These are phyloP conservation scores for Deinandra increscens DNA, from an alignment of 129 eudicot species.

Conservation along the genomic window DNA sequence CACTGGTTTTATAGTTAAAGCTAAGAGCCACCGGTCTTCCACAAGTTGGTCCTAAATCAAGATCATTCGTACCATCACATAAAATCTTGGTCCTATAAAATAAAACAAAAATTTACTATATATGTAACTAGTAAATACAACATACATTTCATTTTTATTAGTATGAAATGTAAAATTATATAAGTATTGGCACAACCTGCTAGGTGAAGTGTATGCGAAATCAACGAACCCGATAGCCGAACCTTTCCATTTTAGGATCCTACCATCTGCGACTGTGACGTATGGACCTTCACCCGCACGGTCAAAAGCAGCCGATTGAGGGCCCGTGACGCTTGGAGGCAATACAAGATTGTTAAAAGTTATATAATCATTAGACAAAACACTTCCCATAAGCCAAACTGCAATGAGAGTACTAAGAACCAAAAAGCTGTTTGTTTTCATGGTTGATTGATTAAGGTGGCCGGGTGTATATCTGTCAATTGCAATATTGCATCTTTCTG, in stretches of 20 bases:
- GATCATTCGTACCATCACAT: slow-evolving; percentile 43
- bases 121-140: too few species aligned
- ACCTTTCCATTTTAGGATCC: slow-evolving; percentile 45
- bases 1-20: slow-evolving; percentile 36
- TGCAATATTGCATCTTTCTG: slow-evolving; percentile 10
- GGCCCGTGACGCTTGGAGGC: slow-evolving; percentile 36
- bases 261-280: slow-evolving; percentile 37
- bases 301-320: slow-evolving; percentile 40
- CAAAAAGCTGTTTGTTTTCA: slow-evolving; percentile 15
- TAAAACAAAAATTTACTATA: too few species aligned
- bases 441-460: slow-evolving; percentile 17
- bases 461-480: background rate
- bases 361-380: slow-evolving; percentile 11
- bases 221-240: slow-evolving; percentile 31
- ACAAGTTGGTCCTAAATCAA: slow-evolving; percentile 26
- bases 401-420: slow-evolving; percentile 8
- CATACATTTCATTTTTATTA: too few species aligned
- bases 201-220: slow-evolving; percentile 41
- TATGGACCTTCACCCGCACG: slow-evolving; percentile 45
- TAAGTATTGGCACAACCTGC: too few species aligned
- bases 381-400: slow-evolving; percentile 11
- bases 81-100: slow-evolving; percentile 31
- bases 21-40: slow-evolving; percentile 45
- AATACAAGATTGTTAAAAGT: slow-evolving; percentile 30
- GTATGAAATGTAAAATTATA: too few species aligned